Evolutionary conservation across 2,329 filamentous ascomycete genomes (phyloP).

Genomic region (Penicillium glabrum): DNA sequence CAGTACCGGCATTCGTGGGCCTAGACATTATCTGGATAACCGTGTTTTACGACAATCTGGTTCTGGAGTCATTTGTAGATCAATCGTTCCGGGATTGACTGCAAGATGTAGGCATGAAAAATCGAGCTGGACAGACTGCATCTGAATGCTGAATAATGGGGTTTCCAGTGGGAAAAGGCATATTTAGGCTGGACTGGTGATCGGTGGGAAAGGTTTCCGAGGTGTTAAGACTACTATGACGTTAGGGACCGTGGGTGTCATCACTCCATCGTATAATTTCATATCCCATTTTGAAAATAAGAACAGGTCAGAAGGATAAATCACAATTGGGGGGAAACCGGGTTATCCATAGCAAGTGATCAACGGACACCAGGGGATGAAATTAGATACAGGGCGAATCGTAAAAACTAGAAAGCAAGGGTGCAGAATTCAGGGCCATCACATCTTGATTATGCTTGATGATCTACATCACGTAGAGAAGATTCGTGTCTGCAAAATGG

Average conservation of each 20-base stretch:
- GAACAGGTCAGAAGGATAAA: conserved; percentile 10
- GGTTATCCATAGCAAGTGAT: conserved; percentile 12
- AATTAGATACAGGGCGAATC: conserved; percentile 23
- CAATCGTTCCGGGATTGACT: no score
- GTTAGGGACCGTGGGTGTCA: conserved; percentile 11
- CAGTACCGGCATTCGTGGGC: no score
- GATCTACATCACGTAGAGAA: conserved; percentile 65
- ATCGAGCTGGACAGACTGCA: no score
- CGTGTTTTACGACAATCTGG: no score
- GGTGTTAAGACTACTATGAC: conserved; percentile 12
- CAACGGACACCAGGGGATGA: conserved; percentile 15
- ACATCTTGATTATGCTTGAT: not conserved
- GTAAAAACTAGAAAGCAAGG: conserved; percentile 18
- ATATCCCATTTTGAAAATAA: not conserved
- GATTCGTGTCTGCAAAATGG: conserved; percentile 56
- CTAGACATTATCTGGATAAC: no score
- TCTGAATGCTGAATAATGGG: no score
- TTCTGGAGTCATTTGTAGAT: no score
- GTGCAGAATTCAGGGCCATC: not conserved
- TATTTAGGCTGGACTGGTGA: no score
- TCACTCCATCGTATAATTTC: conserved; percentile 1
- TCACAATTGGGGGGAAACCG: conserved; percentile 12
- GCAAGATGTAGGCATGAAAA: no score
- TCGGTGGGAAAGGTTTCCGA: no score
- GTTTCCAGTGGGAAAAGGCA: no score